Evolutionary conservation across 73 alveolate genomes (phyloP).

Genomic region (Blepharisma stoltei): DNA sequence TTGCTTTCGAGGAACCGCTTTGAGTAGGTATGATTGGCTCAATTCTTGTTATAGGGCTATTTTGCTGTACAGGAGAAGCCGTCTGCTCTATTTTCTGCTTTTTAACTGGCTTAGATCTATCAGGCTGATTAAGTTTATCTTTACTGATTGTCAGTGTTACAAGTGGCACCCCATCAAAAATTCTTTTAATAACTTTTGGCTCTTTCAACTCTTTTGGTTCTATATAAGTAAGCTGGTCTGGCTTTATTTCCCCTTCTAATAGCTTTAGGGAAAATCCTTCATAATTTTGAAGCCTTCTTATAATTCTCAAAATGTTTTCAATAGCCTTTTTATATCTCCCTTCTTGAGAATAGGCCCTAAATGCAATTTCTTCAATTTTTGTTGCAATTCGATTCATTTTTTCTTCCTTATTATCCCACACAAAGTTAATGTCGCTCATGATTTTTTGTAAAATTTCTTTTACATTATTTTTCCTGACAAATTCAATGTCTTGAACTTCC

Average conservation of each 20-base stretch:
- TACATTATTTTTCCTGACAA: background rate
- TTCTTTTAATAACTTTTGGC: conserved; percentile 27
- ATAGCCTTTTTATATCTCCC: conserved; percentile 2
- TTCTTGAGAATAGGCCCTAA: background rate
- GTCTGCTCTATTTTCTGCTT: conserved; percentile 15
- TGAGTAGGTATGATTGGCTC: too few relatives aligned
- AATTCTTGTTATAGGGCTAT: too few relatives aligned
- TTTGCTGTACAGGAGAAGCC: too few relatives aligned
- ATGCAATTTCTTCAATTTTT: conserved; percentile 5
- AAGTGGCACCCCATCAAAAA: conserved; percentile 11
- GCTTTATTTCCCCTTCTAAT: conserved; percentile 5
- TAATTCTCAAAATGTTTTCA: background rate
- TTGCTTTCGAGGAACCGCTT: too few relatives aligned
- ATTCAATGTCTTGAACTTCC: background rate
- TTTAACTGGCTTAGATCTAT: background rate
- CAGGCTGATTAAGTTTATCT: background rate
- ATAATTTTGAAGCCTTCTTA: conserved; percentile 1
- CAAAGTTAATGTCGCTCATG: background rate
- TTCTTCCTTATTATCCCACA: background rate
- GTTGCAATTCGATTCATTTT: background rate
- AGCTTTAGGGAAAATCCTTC: background rate
- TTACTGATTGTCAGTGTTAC: background rate
- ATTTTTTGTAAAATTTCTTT: background rate
- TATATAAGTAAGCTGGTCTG: background rate
- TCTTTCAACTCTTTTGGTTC: background rate